Percentiles rank a stretch among this genome's conserved stretches.
Evolutionary conservation across 2,329 filamentous ascomycete genomes (phyloP).

Genomic region (Metarhizium album): DNA sequence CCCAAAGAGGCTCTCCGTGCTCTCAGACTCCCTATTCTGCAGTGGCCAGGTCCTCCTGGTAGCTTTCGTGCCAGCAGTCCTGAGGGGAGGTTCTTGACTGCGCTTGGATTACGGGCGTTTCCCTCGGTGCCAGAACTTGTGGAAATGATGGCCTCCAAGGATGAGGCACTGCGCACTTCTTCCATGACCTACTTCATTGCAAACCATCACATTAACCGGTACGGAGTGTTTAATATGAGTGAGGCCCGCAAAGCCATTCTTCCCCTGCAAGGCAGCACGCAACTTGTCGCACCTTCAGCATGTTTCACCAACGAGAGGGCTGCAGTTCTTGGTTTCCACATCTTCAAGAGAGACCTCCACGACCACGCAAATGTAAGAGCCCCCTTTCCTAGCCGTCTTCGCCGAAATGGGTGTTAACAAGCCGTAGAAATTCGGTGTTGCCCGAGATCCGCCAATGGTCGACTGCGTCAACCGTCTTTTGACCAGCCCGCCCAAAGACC

Average conservation of each 20-base stretch:
- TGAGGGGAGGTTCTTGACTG: constrained; percentile 65
- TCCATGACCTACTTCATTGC: constrained; percentile 74
- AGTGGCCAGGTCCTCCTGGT: constrained; percentile 63
- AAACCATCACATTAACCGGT: constrained; percentile 69
- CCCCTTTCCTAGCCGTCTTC: not conserved
- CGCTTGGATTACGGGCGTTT: constrained; percentile 61
- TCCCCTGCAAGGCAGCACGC: constrained; percentile 58
- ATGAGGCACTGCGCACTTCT: constrained; percentile 49
- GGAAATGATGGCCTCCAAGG: constrained; percentile 59
- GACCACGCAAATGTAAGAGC: constrained; percentile 51
- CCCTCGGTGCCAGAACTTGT: constrained; percentile 68
- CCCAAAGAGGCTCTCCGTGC: constrained; percentile 60
- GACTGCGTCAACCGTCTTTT: constrained; percentile 67
- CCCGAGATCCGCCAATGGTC: constrained; percentile 66
- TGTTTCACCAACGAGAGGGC: constrained; percentile 78
- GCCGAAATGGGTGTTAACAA: constrained; percentile 4
- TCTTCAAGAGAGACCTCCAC: constrained; percentile 67
- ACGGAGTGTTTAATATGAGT: constrained; percentile 52
- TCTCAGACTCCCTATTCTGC: constrained; percentile 63
- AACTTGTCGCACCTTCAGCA: constrained; percentile 59
- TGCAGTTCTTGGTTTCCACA: constrained; percentile 67
- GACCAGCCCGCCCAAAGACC: constrained; percentile 57
- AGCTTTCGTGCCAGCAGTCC: constrained; percentile 51
- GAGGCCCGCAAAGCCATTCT: constrained; percentile 50
- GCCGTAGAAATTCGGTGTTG: constrained; percentile 66